Conservation (phyloP, 1,284 basidiomycete species). For the Melampsora larici-populina region DNA sequence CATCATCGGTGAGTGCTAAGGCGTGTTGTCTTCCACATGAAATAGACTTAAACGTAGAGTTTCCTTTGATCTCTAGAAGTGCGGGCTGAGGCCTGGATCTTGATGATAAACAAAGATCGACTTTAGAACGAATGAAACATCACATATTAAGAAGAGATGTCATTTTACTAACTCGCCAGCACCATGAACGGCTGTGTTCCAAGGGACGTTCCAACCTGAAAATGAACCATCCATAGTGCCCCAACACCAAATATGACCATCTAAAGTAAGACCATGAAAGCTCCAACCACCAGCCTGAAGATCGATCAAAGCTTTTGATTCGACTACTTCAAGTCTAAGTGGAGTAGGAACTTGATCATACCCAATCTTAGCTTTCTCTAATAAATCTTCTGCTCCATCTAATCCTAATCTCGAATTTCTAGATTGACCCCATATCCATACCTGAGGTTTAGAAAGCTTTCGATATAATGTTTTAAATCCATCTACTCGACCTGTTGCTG, state of each 20-base stretch:
- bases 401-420: constrained; percentile 45
- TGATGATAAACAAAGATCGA: neutral
- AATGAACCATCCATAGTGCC: constrained; percentile 45
- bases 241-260: constrained; percentile 46
- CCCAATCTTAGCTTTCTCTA: constrained; percentile 2
- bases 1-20: constrained; percentile 44
- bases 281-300: constrained; percentile 47
- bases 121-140: neutral
- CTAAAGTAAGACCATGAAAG: constrained; percentile 46
- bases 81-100: constrained; percentile 15
- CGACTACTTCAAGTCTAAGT: constrained; percentile 36
- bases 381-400: constrained; percentile 20
- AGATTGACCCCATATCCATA: constrained; percentile 46
- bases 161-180: constrained; percentile 11
- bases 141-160: constrained; percentile 13
- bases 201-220: constrained; percentile 1
- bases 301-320: constrained; percentile 45
- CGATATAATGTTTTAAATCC: constrained; percentile 44
- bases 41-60: constrained; percentile 43
- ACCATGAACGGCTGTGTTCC: constrained; percentile 21
- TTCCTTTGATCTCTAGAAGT: constrained; percentile 1
- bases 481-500: constrained; percentile 36
- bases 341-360: constrained; percentile 42
- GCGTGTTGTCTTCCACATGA: constrained; percentile 46
- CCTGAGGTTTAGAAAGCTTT: constrained; percentile 32